Conservation (phyloP, 192 early-diverging fungal genomes). For the Linnemannia schmuckeri region DNA sequence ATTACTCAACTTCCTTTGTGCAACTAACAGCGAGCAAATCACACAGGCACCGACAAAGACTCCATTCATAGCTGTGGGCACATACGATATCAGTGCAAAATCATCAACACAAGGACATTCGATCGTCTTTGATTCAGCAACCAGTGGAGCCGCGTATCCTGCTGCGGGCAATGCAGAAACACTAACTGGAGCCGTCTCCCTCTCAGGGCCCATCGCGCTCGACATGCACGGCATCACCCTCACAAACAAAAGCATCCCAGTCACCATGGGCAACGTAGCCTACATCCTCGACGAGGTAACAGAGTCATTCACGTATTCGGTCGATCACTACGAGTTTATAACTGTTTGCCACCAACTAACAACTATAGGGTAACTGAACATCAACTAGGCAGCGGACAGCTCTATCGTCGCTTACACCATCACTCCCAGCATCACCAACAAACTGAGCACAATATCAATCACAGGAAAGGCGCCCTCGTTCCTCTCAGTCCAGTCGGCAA, state of each 20-base stretch:
- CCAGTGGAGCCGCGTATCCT: constrained; percentile 18
- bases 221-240: constrained; percentile 44
- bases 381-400: not conserved
- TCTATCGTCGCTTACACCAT: not conserved
- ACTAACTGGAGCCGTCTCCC: constrained; percentile 17
- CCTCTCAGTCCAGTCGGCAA: not conserved
- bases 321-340: too few species aligned
- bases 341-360: not conserved
- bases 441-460: not conserved
- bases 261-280: constrained; percentile 30
- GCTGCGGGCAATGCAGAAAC: not conserved
- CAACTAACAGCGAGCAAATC: not conserved
- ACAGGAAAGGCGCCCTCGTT: not conserved
- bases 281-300: constrained; percentile 48
- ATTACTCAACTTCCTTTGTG: not conserved
- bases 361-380: not conserved
- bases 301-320: too few species aligned
- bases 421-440: not conserved
- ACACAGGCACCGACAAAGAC: constrained; percentile 7
- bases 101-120: constrained; percentile 36
- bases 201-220: constrained; percentile 14
- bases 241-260: constrained; percentile 23
- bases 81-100: constrained; percentile 24
- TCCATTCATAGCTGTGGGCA: constrained; percentile 29
- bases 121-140: constrained; percentile 31